Conservation (phyloP, 2,329 filamentous ascomycete genomes). For the Trichoderma aggressivum region DNA sequence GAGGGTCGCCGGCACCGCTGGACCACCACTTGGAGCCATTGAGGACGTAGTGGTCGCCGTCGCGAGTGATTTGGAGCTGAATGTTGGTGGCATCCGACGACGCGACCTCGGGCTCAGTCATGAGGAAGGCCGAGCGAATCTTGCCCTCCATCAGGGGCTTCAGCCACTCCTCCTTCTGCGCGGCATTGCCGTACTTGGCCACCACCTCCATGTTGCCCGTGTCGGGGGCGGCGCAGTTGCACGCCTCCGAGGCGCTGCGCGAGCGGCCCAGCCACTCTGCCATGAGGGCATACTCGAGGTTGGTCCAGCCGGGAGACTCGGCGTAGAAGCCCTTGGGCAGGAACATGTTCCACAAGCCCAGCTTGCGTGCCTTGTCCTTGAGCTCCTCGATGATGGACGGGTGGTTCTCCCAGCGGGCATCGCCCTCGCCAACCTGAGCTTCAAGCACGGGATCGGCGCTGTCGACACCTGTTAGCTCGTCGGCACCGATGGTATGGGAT, state of each 20-base stretch:
- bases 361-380: constrained; percentile 74
- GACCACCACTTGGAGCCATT: constrained; percentile 99
- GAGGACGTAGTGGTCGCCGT: constrained; percentile 85
- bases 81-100: constrained; percentile 94
- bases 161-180: constrained; percentile 82
- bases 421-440: constrained; percentile 74
- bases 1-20: constrained; percentile 86
- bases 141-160: constrained; percentile 75
- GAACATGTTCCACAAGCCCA: constrained; percentile 99
- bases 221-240: constrained; percentile 87
- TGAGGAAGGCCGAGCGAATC: constrained; percentile 86
- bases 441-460: constrained; percentile 76
- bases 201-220: constrained; percentile 96
- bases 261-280: constrained; percentile 92
- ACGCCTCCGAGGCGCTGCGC: constrained; percentile 75
- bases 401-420: constrained; percentile 74
- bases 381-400: constrained; percentile 83
- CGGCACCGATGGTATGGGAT: background rate
- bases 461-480: constrained; percentile 18
- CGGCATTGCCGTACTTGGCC: constrained; percentile 83
- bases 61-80: constrained; percentile 73
- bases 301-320: constrained; percentile 90
- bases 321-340: constrained; percentile 91
- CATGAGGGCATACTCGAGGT: constrained; percentile 97
- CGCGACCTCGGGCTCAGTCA: constrained; percentile 88